Conservation (phyloP, 306 rosid genomes). For the Canavalia ensiformis region DNA sequence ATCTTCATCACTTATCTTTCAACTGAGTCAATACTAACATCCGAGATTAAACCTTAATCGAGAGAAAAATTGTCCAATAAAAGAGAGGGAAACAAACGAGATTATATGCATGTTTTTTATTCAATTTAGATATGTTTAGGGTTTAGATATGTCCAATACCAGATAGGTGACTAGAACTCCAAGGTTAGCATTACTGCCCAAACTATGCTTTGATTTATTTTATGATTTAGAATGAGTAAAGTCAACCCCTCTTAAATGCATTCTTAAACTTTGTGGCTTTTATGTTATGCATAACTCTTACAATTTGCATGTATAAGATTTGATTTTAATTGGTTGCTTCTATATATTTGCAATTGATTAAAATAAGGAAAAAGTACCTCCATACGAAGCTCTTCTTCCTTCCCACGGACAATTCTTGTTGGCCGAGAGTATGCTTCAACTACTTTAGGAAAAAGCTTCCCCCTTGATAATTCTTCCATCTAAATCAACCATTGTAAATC, state of each 20-base stretch:
- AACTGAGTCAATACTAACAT: background rate
- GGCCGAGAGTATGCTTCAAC: conserved; percentile 97
- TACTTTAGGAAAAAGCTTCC: conserved; percentile 73
- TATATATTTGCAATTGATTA: conserved; percentile 17
- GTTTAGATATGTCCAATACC: conserved; percentile 1
- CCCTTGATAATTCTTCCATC: conserved; percentile 86
- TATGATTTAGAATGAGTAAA: conserved; percentile 13
- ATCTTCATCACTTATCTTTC: background rate
- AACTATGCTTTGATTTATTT: conserved; percentile 11
- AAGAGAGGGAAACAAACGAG: background rate
- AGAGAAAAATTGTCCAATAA: conserved; percentile 32
- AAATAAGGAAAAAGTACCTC: conserved; percentile 60
- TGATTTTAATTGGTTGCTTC: background rate
- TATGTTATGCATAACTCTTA: conserved; percentile 1
- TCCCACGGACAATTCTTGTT: conserved; percentile 93
- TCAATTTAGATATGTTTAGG: conserved; percentile 3
- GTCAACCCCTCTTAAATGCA: background rate
- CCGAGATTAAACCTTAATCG: background rate
- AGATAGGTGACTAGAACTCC: conserved; percentile 10
- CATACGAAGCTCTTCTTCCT: conserved; percentile 61
- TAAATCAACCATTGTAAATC: conserved; percentile 52
- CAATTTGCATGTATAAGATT: background rate
- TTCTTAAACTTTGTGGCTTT: conserved; percentile 25
- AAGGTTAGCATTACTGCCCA: conserved; percentile 7
- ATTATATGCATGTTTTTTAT: background rate